Evolutionary conservation across 2,329 filamentous ascomycete genomes (phyloP), one percentile per base, ranked within the genome.

Genomic region (Neurospora sp.): DNA sequence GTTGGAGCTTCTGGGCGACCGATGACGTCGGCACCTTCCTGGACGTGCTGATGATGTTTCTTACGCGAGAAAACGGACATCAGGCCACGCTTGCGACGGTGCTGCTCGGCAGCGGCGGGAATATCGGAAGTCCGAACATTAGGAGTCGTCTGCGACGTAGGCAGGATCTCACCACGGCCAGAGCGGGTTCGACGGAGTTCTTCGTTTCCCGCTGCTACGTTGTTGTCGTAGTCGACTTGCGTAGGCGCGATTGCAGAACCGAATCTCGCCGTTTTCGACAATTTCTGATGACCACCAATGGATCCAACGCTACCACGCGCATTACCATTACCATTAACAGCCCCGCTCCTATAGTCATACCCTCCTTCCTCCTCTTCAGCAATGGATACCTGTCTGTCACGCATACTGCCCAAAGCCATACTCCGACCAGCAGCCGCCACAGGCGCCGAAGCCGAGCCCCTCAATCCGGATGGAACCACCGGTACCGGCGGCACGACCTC

Each of bases 21-120:
- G 23, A 90, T 84, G 52, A 8, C 52, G 52, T 62, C 52, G 52
- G 28, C 52, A 5, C 75, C 84, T 87, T 66, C 82, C 69, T 80
- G 69, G 80, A 76, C 36, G 86, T 83, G 41, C 15, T 52, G 52
- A 36, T 62, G 23, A 36, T 79, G 82, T 77, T 88, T 91, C 79
- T 86, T 90, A 69, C 91, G 88, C 43, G 88, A 86, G n/a, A 93
- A 79, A 4, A 87, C 87, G 2, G 83, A 83, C 79, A 88, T 84
- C 71, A 89, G 79, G 72, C 86, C 87, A 70, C 80, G 68, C 71
- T 39, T 69, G 67, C 66, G 62, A 69, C 40, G 67, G 74, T 66
- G 67, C 68, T 57, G 52, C 67, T 65, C 40, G 23, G 69, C 70
- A 19, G 69, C 62, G 66, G 15, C 8, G 46, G 67, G 28, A 17